Evolutionary conservation across 192 early-diverging fungal genomes (phyloP).

Genomic region (Backusella liffmaniae): DNA sequence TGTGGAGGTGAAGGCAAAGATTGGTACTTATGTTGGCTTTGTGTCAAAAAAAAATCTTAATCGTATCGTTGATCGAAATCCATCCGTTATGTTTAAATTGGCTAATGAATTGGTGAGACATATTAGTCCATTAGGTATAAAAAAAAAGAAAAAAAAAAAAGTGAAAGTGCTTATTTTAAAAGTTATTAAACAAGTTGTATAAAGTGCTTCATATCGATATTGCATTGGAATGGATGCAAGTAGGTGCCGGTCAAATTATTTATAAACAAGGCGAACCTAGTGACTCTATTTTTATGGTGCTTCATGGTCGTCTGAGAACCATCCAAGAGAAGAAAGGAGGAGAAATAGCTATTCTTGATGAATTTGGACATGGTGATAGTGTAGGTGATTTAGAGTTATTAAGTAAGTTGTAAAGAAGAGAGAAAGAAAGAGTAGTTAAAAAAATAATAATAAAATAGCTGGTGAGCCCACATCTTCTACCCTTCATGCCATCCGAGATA

Average conservation of each 20-base stretch:
- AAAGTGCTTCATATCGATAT: constrained; percentile 74
- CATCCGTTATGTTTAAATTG: constrained; percentile 78
- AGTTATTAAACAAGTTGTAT: background rate
- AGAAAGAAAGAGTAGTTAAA: background rate
- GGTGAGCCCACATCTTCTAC: constrained; percentile 72
- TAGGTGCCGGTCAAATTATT: constrained; percentile 89
- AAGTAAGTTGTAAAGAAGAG: constrained; percentile 41
- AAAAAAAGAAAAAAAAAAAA: background rate
- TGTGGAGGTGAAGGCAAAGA: constrained; percentile 80
- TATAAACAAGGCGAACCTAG: constrained; percentile 83
- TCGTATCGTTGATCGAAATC: constrained; percentile 80
- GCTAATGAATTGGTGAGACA: constrained; percentile 82
- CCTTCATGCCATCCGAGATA: constrained; percentile 95
- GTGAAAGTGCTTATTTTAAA: background rate
- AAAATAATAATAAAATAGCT: constrained; percentile 26
- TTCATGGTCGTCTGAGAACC: constrained; percentile 88
- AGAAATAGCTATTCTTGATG: constrained; percentile 77
- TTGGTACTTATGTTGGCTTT: constrained; percentile 82
- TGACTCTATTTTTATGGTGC: constrained; percentile 89
- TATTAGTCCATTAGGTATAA: constrained; percentile 74
- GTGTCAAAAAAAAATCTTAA: constrained; percentile 83
- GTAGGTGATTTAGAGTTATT: constrained; percentile 94
- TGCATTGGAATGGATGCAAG: constrained; percentile 92
- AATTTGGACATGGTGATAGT: constrained; percentile 94
- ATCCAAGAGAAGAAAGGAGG: constrained; percentile 67